phyloP scores from a whole-genome alignment of 805 yeast species.

The Dipodascopsis uninucleata region DNA sequence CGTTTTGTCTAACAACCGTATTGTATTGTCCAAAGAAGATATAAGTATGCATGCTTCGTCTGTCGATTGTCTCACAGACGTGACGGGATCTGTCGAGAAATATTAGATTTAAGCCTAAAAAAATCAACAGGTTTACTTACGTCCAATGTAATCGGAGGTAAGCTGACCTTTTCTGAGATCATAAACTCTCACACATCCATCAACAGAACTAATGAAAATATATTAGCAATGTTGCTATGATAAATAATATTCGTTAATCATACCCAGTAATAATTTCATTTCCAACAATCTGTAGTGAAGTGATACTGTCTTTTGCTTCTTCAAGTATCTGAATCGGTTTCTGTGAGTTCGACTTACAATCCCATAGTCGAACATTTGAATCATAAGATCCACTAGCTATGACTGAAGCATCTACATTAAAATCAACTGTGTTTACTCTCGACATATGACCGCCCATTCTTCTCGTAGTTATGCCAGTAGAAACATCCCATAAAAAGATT shows the following conservation, averaged over 20 bases:
- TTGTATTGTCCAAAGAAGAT: conserved; percentile 31
- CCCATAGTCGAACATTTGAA: conserved; percentile 37
- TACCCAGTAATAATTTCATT: conserved; percentile 32
- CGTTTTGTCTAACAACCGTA: conserved; percentile 31
- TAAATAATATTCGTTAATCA: not conserved
- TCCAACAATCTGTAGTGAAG: conserved; percentile 28
- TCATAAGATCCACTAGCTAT: conserved; percentile 35
- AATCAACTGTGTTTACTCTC: conserved; percentile 31
- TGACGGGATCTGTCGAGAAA: conserved; percentile 29
- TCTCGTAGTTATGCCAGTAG: conserved; percentile 27
- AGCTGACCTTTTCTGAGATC: conserved; percentile 35
- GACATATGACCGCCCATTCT: conserved; percentile 34
- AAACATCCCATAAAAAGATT: conserved; percentile 35
- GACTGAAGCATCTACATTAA: conserved; percentile 30
- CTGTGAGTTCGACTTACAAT: conserved; percentile 27
- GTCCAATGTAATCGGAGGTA: conserved; percentile 29
- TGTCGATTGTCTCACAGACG: conserved; percentile 24
- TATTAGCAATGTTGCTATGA: not conserved
- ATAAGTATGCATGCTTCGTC: conserved; percentile 26
- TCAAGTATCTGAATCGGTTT: conserved; percentile 39
- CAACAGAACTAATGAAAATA: conserved; percentile 29
- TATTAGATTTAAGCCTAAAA: not conserved
- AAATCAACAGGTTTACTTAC: conserved; percentile 2
- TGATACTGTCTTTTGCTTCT: conserved; percentile 38
- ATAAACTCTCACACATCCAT: conserved; percentile 34